A percentile compares a stretch with the other conserved stretches of the same genome.
Conservation (phyloP, 2,329 filamentous ascomycete species). For the Claviceps cyperi region DNA sequence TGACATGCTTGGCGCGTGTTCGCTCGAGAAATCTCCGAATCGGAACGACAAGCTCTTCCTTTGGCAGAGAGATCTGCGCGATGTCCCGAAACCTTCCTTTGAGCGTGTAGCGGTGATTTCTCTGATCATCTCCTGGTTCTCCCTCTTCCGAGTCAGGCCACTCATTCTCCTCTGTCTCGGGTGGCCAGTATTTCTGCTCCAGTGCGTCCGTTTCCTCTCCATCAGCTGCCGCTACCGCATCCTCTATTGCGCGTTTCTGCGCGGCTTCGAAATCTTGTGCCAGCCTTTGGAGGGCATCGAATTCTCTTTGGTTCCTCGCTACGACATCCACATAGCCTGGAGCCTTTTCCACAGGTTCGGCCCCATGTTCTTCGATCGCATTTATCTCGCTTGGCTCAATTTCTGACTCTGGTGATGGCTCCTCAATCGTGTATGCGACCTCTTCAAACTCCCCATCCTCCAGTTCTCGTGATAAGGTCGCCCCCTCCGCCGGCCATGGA, state of each 20-base stretch:
- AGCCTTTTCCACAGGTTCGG: conserved; percentile 14
- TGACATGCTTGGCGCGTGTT: conserved; percentile 60
- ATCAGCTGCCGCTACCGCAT: conserved; percentile 8
- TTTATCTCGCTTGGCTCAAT: conserved; percentile 3
- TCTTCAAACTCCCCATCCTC: conserved; percentile 47
- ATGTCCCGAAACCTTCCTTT: conserved; percentile 60
- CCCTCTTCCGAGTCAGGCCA: conserved; percentile 17
- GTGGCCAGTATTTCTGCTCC: conserved; percentile 13
- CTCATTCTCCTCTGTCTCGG: conserved; percentile 15
- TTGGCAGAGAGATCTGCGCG: conserved; percentile 60
- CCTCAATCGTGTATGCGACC: conserved; percentile 31
- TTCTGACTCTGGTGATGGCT: conserved; percentile 3
- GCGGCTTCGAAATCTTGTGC: conserved; percentile 42
- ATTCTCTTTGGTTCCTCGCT: conserved; percentile 41
- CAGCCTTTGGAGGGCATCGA: conserved; percentile 36
- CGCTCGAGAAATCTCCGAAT: conserved; percentile 53
- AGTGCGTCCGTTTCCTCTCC: conserved; percentile 13
- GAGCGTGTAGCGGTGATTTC: conserved; percentile 60
- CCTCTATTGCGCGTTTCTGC: conserved; percentile 20
- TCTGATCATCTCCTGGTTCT: conserved; percentile 21
- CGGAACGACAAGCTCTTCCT: conserved; percentile 52
- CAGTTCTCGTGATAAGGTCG: conserved; percentile 37
- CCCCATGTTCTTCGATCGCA: conserved; percentile 8
- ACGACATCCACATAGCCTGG: conserved; percentile 31
- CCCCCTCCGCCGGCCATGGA: conserved; percentile 18